Base-by-base conservation (phyloP, 2,329 filamentous ascomycete genomes). In the Monosporascus sp. region DNA sequence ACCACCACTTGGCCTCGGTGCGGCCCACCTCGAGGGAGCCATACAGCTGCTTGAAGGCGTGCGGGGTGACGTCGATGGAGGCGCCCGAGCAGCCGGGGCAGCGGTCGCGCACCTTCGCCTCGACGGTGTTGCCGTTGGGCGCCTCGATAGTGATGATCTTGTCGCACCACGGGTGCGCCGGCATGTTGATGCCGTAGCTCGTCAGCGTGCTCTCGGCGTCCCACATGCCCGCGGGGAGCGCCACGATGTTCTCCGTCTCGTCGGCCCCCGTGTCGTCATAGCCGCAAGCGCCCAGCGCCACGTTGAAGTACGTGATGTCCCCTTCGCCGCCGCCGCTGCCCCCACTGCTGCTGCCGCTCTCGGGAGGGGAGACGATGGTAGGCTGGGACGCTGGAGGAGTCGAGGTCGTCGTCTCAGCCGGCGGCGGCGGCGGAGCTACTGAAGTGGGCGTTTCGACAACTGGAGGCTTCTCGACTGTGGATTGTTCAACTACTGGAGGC, bases 291-390 rank as follows among this genome's bases (percentile, higher is more conserved):
- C 87, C 86, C 8, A 87, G 66, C 43, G 86, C 89, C 48, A 87
- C 75, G 41, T 77, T 72, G 74, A 89, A 95, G 77, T 82, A 92
- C 54, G 90, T 94, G 60, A 90, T 77, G 49, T 91, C 81, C 56
- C 89, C 89, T 0, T 66, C 54, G 49, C 64, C 62, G 50, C 62
- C 59, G 36, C 65, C 57, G 53, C 60, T 48, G 56, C 56, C 41
- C 39, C 55, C 54, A 49, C 61, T 65, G 53, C 58, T 58, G 52
- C 63, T 57, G 57, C 52, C 55, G 36, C 52, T 49, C 11, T 57
- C 50, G 35, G 59, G 44, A 38, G 58, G 54, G n/a, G 52, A 38
- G 8, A 55, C 54, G 36, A 45, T 49, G n/a, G 53, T 51, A 8
- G 58, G 22, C 18, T 36, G 54, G 43, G 49, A 51, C 37, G 47